phyloP scores from a whole-genome alignment of 73 alveolate genomes.

The Paramecium tetraurelia region DNA sequence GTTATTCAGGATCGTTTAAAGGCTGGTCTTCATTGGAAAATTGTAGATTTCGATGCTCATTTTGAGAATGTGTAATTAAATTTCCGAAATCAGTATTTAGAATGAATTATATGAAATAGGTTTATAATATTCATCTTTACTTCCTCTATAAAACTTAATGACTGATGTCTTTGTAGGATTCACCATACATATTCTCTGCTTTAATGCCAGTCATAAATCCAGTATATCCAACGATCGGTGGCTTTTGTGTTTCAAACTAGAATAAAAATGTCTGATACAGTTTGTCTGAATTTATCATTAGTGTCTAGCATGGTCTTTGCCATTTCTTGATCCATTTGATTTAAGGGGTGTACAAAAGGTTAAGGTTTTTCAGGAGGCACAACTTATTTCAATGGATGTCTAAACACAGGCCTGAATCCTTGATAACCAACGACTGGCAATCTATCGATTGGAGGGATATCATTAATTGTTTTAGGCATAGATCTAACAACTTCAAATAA shows the following conservation, averaged over 20 bases:
- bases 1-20: not conserved
- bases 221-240: conserved; percentile 64
- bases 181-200: conserved; percentile 62
- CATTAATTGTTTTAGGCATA: conserved; percentile 58
- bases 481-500: not conserved
- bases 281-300: conserved; percentile 11
- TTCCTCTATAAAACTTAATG: not conserved
- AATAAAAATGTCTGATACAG: not conserved
- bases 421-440: conserved; percentile 61
- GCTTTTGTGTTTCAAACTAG: conserved; percentile 20
- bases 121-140: not conserved
- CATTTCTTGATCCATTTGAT: conserved; percentile 3
- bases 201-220: conserved; percentile 59
- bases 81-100: conserved; percentile 39
- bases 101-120: not conserved
- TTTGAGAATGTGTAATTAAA: conserved; percentile 18
- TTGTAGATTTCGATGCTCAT: conserved; percentile 44
- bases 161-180: conserved; percentile 60
- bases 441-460: conserved; percentile 64
- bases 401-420: conserved; percentile 62
- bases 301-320: conserved; percentile 27
- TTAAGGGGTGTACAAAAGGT: conserved; percentile 9
- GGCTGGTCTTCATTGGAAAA: conserved; percentile 31
- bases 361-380: conserved; percentile 32
- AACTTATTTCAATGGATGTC: conserved; percentile 61